Evolutionary conservation across 148 eudicot genomes (phyloP), one percentile per base, ranked within the genome.

Genomic region (Talinum fruticosum): DNA sequence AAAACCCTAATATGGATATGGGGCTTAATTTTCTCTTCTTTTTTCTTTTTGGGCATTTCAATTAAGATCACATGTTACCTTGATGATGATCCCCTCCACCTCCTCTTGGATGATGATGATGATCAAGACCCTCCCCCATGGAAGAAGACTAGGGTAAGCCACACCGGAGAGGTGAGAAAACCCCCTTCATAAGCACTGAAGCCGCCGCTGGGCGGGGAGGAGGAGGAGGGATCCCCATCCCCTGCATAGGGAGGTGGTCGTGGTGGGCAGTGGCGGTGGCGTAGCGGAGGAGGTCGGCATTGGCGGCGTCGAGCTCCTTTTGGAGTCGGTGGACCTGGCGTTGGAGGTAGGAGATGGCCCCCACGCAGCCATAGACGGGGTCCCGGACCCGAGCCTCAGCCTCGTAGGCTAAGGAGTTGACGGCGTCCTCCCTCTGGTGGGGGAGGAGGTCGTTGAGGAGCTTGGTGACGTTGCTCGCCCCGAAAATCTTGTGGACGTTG

Each of bases 401-500:
- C 44, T 93, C 97, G 44, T 89, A 93, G 21, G 96, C 96, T 1
- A 93, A 81, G 36, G 97, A 93, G 72, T 88, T 88, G 24, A 91
- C 97, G 0, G 97, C 96, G 61, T 91, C 96, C 41, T 91, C 92
- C n/a, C 97, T 76, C 49, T 93, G 96, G 69, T 93, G 92, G 6
- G 96, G 93, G 54, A 77, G 89, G 75, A 93, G 89, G 23, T 93
- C 97, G 79, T 89, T 88, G 44, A 93, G 90, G 69, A 91, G 90
- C 83, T 93, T 93, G 0, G 92, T 83, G 1, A 93, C 97, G 59
- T 93, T 91, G 82, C 96, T 93, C 0, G 97, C 97, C 0, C 97
- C 98, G 82, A 91, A 93, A 77, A 93, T 87, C 66, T 93, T 93
- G 91, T 93, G 98, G 8, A 93, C 98, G 49, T 91, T 93, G 38